Evolutionary conservation across 371 early-diverging fungal species (phyloP), one percentile per base, ranked within the genome.

Genomic region (Mortierella sp.): DNA sequence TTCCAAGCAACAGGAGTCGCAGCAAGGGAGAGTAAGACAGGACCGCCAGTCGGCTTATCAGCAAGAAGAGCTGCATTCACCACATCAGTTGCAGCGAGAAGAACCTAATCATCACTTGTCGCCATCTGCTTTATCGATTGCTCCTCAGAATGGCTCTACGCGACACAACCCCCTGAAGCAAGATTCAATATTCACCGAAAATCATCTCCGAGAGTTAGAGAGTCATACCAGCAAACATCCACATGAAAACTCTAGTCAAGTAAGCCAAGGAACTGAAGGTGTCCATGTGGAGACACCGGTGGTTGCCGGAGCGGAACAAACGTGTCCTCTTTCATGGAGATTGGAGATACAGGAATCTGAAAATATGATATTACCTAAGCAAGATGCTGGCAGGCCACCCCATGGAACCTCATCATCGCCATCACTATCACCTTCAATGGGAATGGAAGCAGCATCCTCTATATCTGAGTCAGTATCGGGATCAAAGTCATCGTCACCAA

Each of bases 241-340:
- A 22, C 0, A 22, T 23, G 51, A 13, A 17, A 23, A 2, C 5
- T 12, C 15, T 22, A 13, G 8, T 13, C 49, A 51, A 19, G 51
- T 5, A 22, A 32, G n/a, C 8, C 49, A 28, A 19, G 19, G 13
- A 5, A 13, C 5, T 43, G 5, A 17, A 43, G 13, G 13, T 17
- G 45, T 13, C 45, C 45, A 34, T 22, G 19, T 19, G 19, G 35
- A 12, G 29, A 12, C 31, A 34, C 19, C 45, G 29, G 13, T 26
- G 7, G n/a, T 9, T 9, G 22, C 5, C 34, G 22, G 32, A 51
- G 49, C 49, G 63, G 63, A 47, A 22, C 51, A 63, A 51, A 63
- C 49, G 34, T 51, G 15, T 13, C 51, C 32, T 19, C 53, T 23
- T 1, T 22, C 51, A 34, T 3, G 49, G 22, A 51, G 28, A 28